Evolutionary conservation across 73 alveolate genomes (phyloP), one percentile per base, ranked within the genome.

Genomic region (Tetrahymena thermophila): DNA sequence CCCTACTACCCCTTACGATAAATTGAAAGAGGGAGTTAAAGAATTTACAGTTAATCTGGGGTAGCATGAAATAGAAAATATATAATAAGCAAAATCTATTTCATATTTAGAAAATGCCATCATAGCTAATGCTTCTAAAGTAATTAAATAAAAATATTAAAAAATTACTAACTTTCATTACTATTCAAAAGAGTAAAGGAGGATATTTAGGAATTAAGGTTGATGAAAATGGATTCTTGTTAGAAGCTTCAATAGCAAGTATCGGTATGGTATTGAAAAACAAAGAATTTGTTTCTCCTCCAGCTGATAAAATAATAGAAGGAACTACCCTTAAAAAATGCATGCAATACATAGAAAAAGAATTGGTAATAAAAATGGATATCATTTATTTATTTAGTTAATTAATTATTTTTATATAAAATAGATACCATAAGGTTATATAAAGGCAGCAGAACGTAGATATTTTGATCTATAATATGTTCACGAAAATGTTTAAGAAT

Each of bases 211-310:
- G 96, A 3, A 96, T 96, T 42, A 93, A 83, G 95, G 55, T 58
- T 34, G 97, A 96, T 85, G 95, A 85, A 35, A 94, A 96, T 16
- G 98, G 98, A 13, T 35, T 94, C 43, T 25, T 96, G 43, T 94
- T 96, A 34, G 98, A 96, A 93, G 96, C 96, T 15, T 93, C 97
- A 15, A 96, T 96, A 94, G 98, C 98, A 25, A 96, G 94, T 35
- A 85, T 96, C 1, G 98, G 96, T 23, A 95, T 96, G 34, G 14
- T 96, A 21, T 94, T 96, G 6, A n/a, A 84, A 35, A 94, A 93
- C 35, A 96, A 96, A 25, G 95, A 96, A 34, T 94, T 96, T 37
- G 42, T 96, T 35, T 85, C 95, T 25, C 98, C 98, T 34, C 96
- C 96, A 13, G 85, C 94, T 40, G 97, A 96, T 44, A 38, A 94